A percentile compares a stretch with the other conserved stretches of the same genome.
Evolutionary conservation across 2,329 filamentous ascomycete species (phyloP).

Genomic region (Parafenestella ontariensis): DNA sequence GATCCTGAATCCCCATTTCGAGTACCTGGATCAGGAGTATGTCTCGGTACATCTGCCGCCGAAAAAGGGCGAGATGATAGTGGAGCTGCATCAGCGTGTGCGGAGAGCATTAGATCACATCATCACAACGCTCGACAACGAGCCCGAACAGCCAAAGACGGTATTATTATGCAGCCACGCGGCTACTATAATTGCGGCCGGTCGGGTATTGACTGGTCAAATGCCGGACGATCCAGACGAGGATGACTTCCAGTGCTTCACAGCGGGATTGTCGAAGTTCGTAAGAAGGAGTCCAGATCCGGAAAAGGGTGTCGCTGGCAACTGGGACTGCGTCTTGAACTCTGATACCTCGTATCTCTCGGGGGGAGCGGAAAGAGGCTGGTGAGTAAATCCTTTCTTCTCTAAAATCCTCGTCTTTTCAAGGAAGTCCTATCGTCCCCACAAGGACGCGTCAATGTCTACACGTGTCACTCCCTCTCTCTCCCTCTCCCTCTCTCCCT

Average conservation of each 20-base stretch:
- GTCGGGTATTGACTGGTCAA: slow-evolving; percentile 77
- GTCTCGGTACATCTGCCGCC: slow-evolving; percentile 71
- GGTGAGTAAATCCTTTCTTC: slow-evolving; percentile 64
- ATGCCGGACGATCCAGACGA: slow-evolving; percentile 74
- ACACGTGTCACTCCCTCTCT: no score
- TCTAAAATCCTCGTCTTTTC: no score
- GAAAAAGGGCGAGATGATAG: slow-evolving; percentile 78
- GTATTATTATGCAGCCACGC: slow-evolving; percentile 89
- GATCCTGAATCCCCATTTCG: slow-evolving; percentile 72
- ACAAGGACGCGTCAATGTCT: no score
- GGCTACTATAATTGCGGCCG: slow-evolving; percentile 85
- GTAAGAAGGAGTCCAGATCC: slow-evolving; percentile 54
- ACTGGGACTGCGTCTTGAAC: slow-evolving; percentile 81
- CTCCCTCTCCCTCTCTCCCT: no score
- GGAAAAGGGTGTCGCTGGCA: slow-evolving; percentile 71
- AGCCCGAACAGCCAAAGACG: slow-evolving; percentile 68
- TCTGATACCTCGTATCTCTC: slow-evolving; percentile 85
- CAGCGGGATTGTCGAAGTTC: slow-evolving; percentile 79
- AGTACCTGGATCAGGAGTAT: slow-evolving; percentile 64
- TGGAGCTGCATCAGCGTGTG: slow-evolving; percentile 79
- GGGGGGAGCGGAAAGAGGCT: slow-evolving; percentile 84
- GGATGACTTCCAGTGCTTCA: slow-evolving; percentile 86
- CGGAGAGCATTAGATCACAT: slow-evolving; percentile 73
- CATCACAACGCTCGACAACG: slow-evolving; percentile 73
- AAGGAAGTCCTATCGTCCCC: no score